Evolutionary conservation across 768 basidiomycete species (phyloP).

Genomic region (Paxillus ammoniavirescens): DNA sequence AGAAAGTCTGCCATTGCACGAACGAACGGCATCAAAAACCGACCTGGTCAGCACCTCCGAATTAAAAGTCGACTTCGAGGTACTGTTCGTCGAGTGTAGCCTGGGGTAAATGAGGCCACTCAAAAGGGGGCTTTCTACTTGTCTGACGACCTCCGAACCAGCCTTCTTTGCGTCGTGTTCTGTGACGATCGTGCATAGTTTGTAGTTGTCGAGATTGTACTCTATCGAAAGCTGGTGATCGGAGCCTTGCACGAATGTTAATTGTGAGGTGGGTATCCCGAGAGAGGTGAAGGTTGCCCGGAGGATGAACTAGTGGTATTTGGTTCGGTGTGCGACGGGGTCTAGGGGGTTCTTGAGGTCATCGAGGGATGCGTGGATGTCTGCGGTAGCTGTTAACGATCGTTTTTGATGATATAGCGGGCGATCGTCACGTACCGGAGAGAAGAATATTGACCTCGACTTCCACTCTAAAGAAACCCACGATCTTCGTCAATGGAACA

Average conservation of each 20-base stretch:
- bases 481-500: constrained; percentile 91
- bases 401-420: neutral
- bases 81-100: constrained; percentile 97
- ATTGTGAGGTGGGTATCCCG: constrained; percentile 83
- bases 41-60: constrained; percentile 97
- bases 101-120: constrained; percentile 95
- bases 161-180: constrained; percentile 99
- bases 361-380: constrained; percentile 96
- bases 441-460: constrained; percentile 84
- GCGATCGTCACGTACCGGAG: constrained; percentile 50
- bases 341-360: constrained; percentile 95
- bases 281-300: constrained; percentile 83
- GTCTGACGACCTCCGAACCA: constrained; percentile 98
- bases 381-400: constrained; percentile 35
- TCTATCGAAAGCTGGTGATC: constrained; percentile 89
- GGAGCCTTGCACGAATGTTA: constrained; percentile 86
- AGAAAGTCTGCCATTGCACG: neutral
- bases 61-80: constrained; percentile 94
- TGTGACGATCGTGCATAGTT: constrained; percentile 81
- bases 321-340: constrained; percentile 81
- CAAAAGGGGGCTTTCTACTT: constrained; percentile 87
- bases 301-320: constrained; percentile 86
- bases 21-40: constrained; percentile 16
- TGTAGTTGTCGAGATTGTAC: constrained; percentile 95
- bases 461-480: constrained; percentile 92